phyloP scores from a whole-genome alignment of 2,329 filamentous ascomycete genomes.

The Drechmeria coniospora region DNA sequence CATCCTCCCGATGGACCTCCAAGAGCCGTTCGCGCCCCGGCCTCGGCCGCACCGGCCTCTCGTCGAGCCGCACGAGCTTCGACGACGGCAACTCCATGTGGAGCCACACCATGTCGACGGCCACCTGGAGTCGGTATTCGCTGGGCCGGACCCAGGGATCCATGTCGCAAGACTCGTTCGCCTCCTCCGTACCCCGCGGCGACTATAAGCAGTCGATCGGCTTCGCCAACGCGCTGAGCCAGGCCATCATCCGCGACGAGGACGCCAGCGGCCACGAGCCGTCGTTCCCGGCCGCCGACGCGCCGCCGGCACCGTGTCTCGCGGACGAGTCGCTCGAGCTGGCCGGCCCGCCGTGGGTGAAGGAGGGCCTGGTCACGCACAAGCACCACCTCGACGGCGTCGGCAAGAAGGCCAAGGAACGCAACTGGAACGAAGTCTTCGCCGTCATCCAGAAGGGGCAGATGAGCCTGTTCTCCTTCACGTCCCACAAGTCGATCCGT shows the following conservation, averaged over 20 bases:
- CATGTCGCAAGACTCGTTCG: conserved; percentile 83
- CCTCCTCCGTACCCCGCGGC: conserved; percentile 55
- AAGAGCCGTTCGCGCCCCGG: conserved; percentile 69
- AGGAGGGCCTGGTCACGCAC: conserved; percentile 89
- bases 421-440: conserved; percentile 91
- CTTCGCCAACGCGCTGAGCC: conserved; percentile 89
- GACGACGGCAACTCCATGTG: conserved; percentile 83
- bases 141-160: conserved; percentile 81
- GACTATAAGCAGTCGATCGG: conserved; percentile 95
- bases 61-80: conserved; percentile 84
- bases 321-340: conserved; percentile 90
- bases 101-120: conserved; percentile 75
- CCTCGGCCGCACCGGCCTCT: conserved; percentile 65
- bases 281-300: conserved; percentile 43
- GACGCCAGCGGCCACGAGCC: conserved; percentile 36
- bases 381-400: conserved; percentile 88
- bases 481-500: conserved; percentile 58
- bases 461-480: conserved; percentile 88
- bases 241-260: conserved; percentile 91
- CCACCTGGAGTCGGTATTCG: conserved; percentile 89
- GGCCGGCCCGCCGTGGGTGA: conserved; percentile 91
- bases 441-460: conserved; percentile 91
- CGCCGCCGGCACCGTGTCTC: conserved; percentile 49
- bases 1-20: conserved; percentile 59
- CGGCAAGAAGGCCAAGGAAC: conserved; percentile 84